phyloP scores from a whole-genome alignment of 1,284 basidiomycete genomes.

The Neolentinus lepideus region DNA sequence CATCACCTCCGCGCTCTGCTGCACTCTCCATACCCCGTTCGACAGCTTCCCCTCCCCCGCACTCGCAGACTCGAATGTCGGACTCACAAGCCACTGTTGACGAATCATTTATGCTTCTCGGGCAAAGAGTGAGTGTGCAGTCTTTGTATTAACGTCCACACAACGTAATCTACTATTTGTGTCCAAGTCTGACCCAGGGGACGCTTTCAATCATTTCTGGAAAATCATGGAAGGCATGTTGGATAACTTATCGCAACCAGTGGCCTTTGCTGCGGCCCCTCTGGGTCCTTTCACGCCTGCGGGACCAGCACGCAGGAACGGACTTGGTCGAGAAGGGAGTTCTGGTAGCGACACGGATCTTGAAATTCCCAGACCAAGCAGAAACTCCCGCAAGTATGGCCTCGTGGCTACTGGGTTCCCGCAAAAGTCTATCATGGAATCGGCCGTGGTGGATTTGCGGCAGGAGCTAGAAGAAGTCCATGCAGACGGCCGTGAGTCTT shows the following conservation, averaged over 20 bases:
- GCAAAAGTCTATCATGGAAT: conserved; percentile 16
- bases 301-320: conserved; percentile 16
- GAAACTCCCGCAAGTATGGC: conserved; percentile 15
- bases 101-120: conserved; percentile 79
- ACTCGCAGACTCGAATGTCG: conserved; percentile 33
- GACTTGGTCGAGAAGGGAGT: conserved; percentile 36
- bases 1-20: conserved; percentile 15
- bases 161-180: not conserved
- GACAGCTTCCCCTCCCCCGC: conserved; percentile 14
- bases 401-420: conserved; percentile 13
- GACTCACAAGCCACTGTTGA: conserved; percentile 73
- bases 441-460: conserved; percentile 18
- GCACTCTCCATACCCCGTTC: conserved; percentile 11
- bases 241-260: conserved; percentile 74
- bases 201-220: conserved; percentile 83
- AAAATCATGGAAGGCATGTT: conserved; percentile 76
- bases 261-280: conserved; percentile 78
- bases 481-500: conserved; percentile 30
- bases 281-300: conserved; percentile 37
- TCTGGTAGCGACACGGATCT: conserved; percentile 57
- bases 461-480: conserved; percentile 34
- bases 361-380: conserved; percentile 31
- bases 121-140: conserved; percentile 43
- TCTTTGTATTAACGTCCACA: not conserved
- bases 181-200: conserved; percentile 61